Conservation (phyloP, 2,329 filamentous ascomycete species). For the Drechslerella dactyloides region DNA sequence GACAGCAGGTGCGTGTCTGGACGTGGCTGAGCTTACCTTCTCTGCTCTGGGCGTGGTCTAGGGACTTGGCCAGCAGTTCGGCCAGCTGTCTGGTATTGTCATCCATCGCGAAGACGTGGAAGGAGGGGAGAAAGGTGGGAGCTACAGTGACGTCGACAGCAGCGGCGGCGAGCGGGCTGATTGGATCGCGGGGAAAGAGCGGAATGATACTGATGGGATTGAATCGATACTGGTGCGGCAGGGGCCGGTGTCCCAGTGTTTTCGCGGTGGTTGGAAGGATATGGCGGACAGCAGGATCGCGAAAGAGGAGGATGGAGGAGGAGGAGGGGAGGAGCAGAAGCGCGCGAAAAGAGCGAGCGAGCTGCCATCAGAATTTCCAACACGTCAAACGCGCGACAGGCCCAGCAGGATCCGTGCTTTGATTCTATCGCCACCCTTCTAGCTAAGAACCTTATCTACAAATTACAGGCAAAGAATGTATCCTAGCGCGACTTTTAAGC, state of each 20-base stretch:
- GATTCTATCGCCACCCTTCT: background rate
- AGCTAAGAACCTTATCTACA: background rate
- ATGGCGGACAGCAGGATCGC: no score
- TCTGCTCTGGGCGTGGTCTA: constrained; percentile 85
- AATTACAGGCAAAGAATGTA: background rate
- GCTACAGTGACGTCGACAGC: constrained; percentile 7
- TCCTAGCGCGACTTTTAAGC: no score
- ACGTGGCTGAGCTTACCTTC: constrained; percentile 70
- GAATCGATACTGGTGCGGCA: no score
- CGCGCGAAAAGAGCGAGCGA: background rate
- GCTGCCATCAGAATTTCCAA: background rate
- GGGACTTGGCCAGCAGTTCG: constrained; percentile 85
- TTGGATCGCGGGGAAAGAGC: background rate
- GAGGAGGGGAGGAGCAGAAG: background rate
- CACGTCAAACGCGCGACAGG: background rate
- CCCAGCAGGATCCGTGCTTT: background rate
- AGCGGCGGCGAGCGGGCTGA: background rate
- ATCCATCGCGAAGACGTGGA: constrained; percentile 62
- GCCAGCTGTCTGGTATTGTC: constrained; percentile 70
- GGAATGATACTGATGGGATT: background rate
- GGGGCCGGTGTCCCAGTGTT: no score
- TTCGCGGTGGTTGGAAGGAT: no score
- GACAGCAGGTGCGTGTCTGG: constrained; percentile 37
- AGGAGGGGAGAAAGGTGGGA: constrained; percentile 16
- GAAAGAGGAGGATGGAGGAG: no score